Conservation (phyloP, 306 rosid genomes). For the Dalbergia oliveri region DNA sequence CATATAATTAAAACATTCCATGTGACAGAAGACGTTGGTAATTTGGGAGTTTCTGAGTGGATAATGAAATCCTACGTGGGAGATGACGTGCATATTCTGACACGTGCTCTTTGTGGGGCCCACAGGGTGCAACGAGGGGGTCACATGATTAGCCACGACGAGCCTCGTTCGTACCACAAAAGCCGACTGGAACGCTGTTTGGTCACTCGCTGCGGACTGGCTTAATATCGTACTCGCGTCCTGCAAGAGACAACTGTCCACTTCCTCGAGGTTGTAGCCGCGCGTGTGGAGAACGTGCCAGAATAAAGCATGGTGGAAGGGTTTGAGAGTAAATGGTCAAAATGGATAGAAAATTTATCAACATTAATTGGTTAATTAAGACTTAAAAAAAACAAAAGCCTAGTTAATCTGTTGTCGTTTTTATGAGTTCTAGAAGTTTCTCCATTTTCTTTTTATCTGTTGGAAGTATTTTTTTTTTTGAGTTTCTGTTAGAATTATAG, state of each 20-base stretch:
- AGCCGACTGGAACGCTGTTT: not conserved
- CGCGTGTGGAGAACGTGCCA: not conserved
- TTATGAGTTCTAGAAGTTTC: not conserved
- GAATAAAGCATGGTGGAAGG: not conserved
- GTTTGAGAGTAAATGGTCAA: not conserved
- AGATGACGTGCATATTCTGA: not conserved
- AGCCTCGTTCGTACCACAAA: not conserved
- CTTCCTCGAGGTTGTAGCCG: not conserved
- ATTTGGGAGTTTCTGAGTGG: conserved; percentile 17
- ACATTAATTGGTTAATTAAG: not conserved
- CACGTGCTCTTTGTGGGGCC: conserved; percentile 1
- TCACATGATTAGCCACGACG: conserved; percentile 40
- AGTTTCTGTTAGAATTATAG: not conserved
- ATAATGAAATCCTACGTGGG: not conserved
- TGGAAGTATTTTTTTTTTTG: too few species aligned
- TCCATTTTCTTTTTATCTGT: not conserved
- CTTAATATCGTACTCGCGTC: not conserved
- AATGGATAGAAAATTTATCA: not conserved
- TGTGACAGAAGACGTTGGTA: conserved; percentile 4
- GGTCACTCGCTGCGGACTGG: not conserved
- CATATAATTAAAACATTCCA: not conserved
- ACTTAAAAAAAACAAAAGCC: too few species aligned
- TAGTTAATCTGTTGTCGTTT: not conserved
- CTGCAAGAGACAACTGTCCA: not conserved
- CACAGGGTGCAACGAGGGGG: conserved; percentile 1